A percentile compares a stretch with the other conserved stretches of the same genome.
Conservation (phyloP, 2,329 filamentous ascomycete species). For the Thelonectria rubi region DNA sequence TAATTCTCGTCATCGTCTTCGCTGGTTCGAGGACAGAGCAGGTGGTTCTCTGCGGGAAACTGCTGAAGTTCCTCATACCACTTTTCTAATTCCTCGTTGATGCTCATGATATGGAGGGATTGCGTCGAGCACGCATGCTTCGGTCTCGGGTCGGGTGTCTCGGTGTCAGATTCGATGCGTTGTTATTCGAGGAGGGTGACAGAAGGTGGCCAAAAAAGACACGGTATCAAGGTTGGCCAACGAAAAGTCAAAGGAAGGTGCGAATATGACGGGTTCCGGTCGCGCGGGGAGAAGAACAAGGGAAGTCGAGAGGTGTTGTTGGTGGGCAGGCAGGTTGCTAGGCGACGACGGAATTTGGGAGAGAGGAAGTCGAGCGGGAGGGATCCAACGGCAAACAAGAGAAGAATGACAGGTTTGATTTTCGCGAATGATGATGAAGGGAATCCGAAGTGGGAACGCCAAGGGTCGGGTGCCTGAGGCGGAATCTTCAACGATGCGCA, state of each 20-base stretch:
- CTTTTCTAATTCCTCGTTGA: constrained; percentile 52
- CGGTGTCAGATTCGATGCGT: constrained; percentile 10
- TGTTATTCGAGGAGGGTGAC: constrained; percentile 19
- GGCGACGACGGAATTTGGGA: neutral
- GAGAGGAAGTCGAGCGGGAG: too few species aligned
- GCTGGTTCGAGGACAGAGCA: constrained; percentile 72
- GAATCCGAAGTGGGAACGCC: constrained; percentile 13
- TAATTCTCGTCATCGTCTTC: constrained; percentile 73
- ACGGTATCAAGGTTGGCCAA: neutral
- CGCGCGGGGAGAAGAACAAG: neutral
- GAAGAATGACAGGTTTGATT: neutral
- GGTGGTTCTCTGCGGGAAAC: constrained; percentile 63
- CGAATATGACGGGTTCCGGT: neutral
- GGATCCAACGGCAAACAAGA: neutral
- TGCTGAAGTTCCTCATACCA: constrained; percentile 56
- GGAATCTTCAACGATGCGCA: constrained; percentile 28
- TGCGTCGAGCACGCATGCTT: constrained; percentile 35
- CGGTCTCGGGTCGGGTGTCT: constrained; percentile 18
- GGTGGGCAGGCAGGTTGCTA: neutral
- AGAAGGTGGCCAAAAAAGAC: neutral
- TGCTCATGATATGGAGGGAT: constrained; percentile 47
- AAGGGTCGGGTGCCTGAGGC: constrained; percentile 24
- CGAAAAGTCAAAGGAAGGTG: neutral
- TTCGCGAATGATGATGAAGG: neutral
- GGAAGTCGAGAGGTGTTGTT: neutral